Base-by-base conservation (phyloP, 495 filamentous ascomycete species). In the Aeminium ludgeri region DNA sequence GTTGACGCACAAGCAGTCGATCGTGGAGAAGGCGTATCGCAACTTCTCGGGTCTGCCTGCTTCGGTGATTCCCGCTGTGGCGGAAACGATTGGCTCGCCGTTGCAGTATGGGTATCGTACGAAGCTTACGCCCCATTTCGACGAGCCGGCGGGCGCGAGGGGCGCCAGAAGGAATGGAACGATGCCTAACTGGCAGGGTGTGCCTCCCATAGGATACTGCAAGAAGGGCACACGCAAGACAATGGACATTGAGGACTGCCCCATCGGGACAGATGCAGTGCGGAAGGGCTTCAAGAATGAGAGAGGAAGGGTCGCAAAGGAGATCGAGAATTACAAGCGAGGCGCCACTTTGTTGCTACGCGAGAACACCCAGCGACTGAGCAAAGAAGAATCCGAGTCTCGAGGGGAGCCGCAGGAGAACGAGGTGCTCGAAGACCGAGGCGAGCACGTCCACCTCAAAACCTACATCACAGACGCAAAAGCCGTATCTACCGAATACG, bases 181-280 rank as follows among this genome's bases (percentile, higher is more conserved):
- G 30, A 60, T 65, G 43, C 41, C 55, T 8, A 53, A 41, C 5
- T 71, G 72, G 41, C 44, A 59, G 17, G 55, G 67, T 40, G 65
- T 78, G 3, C 89, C 89, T 0, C 67, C 80, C 3, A 86, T 97
- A 56, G 89, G 89, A n/a, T 97, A 91, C 60, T 84, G 78, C 57
- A 66, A 66, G 38, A 95, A 95, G 58, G 77, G 77, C 13, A 70
- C 66, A 16, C 62, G 74, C 33, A 62, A 60, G 33, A 80, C 82
- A 12, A 59, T 97, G 37, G 89, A 97, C 57, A 94, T 97, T 41
- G 89, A 97, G 55, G 89, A 97, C 54, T 97, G 89, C 52, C 89
- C 89, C 4, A 85, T 97, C 49, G 89, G 81, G 19, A 96, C 89
- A 5, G 78, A 86, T 30, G 76, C 77, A 19, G 74, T 97, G 17